phyloP scores from a whole-genome alignment of 192 early-diverging fungal species.

The Podila minutissima region DNA sequence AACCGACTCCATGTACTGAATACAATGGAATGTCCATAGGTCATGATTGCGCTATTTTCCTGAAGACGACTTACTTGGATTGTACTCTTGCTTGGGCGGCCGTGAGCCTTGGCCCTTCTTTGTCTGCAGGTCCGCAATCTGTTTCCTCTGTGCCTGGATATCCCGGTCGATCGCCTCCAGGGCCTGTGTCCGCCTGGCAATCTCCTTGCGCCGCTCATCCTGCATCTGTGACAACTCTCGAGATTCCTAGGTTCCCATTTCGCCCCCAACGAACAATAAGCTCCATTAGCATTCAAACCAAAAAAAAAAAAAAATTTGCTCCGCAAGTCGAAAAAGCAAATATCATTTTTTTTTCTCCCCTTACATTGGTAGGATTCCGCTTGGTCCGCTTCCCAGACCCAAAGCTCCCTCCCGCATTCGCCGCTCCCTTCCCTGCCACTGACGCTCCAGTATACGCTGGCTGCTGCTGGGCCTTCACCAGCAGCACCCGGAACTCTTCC shows the following conservation, averaged over 20 bases:
- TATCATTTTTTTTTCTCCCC: not conserved
- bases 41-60: no score
- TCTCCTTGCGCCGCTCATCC: conserved; percentile 21
- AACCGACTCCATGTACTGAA: not conserved
- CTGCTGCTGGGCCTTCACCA: not conserved
- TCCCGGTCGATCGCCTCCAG: conserved; percentile 18
- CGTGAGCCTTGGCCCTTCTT: not conserved
- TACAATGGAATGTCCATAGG: no score
- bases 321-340: no score
- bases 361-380: conserved; percentile 15
- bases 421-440: no score
- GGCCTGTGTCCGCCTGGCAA: conserved; percentile 12
- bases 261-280: no score
- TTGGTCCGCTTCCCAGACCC: not conserved
- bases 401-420: no score
- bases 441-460: no score
- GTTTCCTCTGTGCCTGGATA: conserved; percentile 25
- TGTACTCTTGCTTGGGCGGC: conserved; percentile 3
- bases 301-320: no score
- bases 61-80: conserved; percentile 16
- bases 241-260: conserved; percentile 15
- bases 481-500: conserved; percentile 20
- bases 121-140: conserved; percentile 4
- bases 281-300: no score
- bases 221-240: conserved; percentile 21